A percentile compares a stretch with the other conserved stretches of the same genome.
Conservation (phyloP, 2,329 filamentous ascomycete genomes). For the Aspergillus ibericus region DNA sequence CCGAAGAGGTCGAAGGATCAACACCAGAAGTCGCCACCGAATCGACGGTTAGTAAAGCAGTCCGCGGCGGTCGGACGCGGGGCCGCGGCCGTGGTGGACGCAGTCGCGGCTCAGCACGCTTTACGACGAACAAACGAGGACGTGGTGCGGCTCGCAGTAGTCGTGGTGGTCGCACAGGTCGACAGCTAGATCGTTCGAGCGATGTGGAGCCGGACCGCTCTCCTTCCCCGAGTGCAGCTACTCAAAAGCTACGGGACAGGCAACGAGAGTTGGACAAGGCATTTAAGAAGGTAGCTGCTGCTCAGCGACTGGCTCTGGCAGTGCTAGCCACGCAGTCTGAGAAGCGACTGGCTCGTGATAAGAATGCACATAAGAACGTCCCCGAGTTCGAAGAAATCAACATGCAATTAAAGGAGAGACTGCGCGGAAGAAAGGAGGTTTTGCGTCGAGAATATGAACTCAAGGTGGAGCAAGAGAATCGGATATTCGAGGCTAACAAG, state of each 20-base stretch:
- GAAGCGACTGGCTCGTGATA: conserved; percentile 40
- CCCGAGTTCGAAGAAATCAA: conserved; percentile 41
- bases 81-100: conserved; percentile 37
- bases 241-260: conserved; percentile 41
- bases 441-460: conserved; percentile 36
- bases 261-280: conserved; percentile 44
- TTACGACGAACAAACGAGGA: conserved; percentile 22
- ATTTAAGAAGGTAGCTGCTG: conserved; percentile 43
- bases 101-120: conserved; percentile 28
- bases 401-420: conserved; percentile 29
- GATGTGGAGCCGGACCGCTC: conserved; percentile 35
- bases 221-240: conserved; percentile 37
- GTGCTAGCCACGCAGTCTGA: conserved; percentile 42
- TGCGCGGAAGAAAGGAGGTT: conserved; percentile 29
- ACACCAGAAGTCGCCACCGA: conserved; percentile 20
- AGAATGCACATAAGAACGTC: conserved; percentile 41
- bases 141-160: conserved; percentile 31
- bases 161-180: conserved; percentile 25
- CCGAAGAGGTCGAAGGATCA: conserved; percentile 25
- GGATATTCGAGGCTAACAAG: conserved; percentile 32
- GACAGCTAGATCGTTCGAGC: conserved; percentile 28
- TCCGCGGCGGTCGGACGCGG: conserved; percentile 33
- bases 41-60: conserved; percentile 23
- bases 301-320: conserved; percentile 42
- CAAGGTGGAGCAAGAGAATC: conserved; percentile 31